These are phyloP conservation scores for Torulaspora quercuum DNA, from an alignment of 805 yeast genomes.

Conservation along the genomic window DNA sequence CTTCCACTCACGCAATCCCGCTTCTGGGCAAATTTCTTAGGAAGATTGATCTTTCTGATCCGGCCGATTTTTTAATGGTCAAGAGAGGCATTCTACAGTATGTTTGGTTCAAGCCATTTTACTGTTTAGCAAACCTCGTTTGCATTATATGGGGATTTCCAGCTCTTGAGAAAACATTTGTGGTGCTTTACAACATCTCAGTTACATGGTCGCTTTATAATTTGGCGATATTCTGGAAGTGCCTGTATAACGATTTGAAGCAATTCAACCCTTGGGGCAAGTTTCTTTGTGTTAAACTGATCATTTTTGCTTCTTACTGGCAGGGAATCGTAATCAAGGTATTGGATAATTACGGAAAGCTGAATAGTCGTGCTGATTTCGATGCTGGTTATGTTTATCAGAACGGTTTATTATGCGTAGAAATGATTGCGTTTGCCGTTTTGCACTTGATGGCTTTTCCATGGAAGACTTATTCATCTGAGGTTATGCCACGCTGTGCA, in stretches of 20 bases:
- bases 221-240: slow-evolving; percentile 88
- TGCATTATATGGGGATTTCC: slow-evolving; percentile 48
- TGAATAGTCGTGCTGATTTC: slow-evolving; percentile 35
- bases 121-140: slow-evolving; percentile 53
- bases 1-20: slow-evolving; percentile 61
- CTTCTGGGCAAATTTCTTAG: slow-evolving; percentile 45
- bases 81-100: slow-evolving; percentile 89
- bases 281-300: slow-evolving; percentile 86
- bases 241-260: slow-evolving; percentile 70
- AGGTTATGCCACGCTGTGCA: slow-evolving; percentile 63
- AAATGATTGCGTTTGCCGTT: slow-evolving; percentile 77
- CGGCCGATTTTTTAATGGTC: slow-evolving; percentile 66
- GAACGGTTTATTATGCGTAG: slow-evolving; percentile 75
- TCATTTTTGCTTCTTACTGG: slow-evolving; percentile 98
- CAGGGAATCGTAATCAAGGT: slow-evolving; percentile 68
- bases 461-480: slow-evolving; percentile 63
- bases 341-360: slow-evolving; percentile 46
- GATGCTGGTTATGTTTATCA: slow-evolving; percentile 59
- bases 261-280: slow-evolving; percentile 88
- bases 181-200: slow-evolving; percentile 73
- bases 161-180: slow-evolving; percentile 48
- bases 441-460: slow-evolving; percentile 89
- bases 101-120: slow-evolving; percentile 87
- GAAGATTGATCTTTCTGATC: slow-evolving; percentile 80
- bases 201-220: slow-evolving; percentile 81